phyloP scores from a whole-genome alignment of 495 filamentous ascomycete genomes.

The Podospora conica region DNA sequence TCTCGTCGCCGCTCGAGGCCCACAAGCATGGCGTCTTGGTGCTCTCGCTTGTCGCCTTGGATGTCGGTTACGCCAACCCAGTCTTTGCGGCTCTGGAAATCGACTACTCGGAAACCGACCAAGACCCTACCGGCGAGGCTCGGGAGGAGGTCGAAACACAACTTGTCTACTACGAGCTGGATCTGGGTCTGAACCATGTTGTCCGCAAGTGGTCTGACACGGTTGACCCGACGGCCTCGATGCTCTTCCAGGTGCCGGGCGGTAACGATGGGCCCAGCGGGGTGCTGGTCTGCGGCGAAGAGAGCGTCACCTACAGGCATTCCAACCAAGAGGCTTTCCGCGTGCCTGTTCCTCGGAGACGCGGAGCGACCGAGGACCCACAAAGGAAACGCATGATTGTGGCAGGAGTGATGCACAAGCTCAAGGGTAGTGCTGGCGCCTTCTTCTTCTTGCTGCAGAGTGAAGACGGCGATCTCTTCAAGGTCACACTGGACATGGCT shows the following conservation, averaged over 20 bases:
- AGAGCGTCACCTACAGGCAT: conserved; percentile 90
- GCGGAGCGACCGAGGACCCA: conserved; percentile 84
- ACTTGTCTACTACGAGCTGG: conserved; percentile 94
- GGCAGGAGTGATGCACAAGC: conserved; percentile 91
- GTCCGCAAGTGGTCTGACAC: conserved; percentile 92
- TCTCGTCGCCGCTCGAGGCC: conserved; percentile 95
- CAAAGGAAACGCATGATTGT: conserved; percentile 80
- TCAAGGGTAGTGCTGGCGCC: conserved; percentile 69
- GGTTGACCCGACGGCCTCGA: conserved; percentile 81
- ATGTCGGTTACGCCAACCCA: conserved; percentile 95
- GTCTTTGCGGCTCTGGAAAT: conserved; percentile 92
- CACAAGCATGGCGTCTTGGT: conserved; percentile 93
- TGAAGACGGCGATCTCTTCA: conserved; percentile 96
- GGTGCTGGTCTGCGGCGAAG: conserved; percentile 89
- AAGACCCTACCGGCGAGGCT: conserved; percentile 82
- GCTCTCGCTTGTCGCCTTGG: conserved; percentile 76
- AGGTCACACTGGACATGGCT: conserved; percentile 85
- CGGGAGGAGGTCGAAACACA: conserved; percentile 77
- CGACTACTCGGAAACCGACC: conserved; percentile 86
- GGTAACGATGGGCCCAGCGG: conserved; percentile 91
- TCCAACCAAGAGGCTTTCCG: conserved; percentile 85
- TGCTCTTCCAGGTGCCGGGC: conserved; percentile 93
- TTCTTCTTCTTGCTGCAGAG: conserved; percentile 97
- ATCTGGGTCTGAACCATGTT: conserved; percentile 94
- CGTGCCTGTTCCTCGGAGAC: conserved; percentile 80